phyloP scores from a whole-genome alignment of 116 monocot species.

The Posidonia oceanica region DNA sequence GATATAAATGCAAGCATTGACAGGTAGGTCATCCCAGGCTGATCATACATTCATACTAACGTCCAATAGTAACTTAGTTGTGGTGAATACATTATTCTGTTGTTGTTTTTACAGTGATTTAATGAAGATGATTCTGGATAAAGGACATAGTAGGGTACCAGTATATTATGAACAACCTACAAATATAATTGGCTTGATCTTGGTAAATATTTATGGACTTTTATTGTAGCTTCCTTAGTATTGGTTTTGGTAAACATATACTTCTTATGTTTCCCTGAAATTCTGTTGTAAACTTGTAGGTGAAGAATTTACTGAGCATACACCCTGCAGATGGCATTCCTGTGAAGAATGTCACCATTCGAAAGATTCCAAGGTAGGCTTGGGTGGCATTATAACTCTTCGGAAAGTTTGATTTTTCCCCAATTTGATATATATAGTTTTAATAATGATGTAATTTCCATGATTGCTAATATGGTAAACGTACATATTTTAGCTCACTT shows the following conservation, averaged over 20 bases:
- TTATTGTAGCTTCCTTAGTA: not conserved
- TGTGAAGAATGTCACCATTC: conserved; percentile 79
- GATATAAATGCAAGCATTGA: conserved; percentile 86
- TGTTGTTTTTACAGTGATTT: conserved; percentile 33
- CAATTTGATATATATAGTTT: too few species aligned
- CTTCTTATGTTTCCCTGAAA: not conserved
- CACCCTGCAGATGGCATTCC: conserved; percentile 61
- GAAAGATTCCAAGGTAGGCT: conserved; percentile 82
- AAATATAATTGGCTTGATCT: conserved; percentile 88
- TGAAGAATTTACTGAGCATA: conserved; percentile 69
- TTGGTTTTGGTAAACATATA: not conserved
- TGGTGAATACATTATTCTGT: not conserved
- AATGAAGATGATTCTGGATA: conserved; percentile 69
- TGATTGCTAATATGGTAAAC: too few species aligned
- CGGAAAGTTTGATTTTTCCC: too few species aligned
- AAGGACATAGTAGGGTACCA: conserved; percentile 95
- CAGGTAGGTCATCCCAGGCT: conserved; percentile 24
- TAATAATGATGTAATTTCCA: too few species aligned
- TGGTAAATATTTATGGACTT: conserved; percentile 28
- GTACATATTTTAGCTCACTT: too few species aligned
- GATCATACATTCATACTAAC: not conserved
- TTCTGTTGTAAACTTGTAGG: conserved; percentile 26
- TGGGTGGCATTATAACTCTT: not conserved
- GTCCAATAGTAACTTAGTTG: not conserved
- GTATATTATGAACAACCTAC: conserved; percentile 79